Base-by-base conservation (phyloP, 2,329 filamentous ascomycete species). In the Diaporthe ilicicola region DNA sequence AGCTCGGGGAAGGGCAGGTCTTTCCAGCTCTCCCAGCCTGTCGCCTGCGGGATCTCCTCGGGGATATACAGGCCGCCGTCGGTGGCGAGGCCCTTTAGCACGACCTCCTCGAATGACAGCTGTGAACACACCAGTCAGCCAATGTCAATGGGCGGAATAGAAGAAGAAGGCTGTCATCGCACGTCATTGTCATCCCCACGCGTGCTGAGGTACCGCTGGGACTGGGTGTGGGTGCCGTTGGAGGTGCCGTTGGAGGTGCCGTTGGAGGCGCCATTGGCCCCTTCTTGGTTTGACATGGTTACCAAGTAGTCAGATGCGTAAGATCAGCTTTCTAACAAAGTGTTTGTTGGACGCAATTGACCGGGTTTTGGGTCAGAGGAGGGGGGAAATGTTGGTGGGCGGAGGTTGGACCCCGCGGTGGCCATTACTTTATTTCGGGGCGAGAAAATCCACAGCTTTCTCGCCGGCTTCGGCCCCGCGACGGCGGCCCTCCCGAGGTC, bases 51-150 rank as follows among this genome's bases (percentile, higher is more conserved):
- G 73, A 97, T 92, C 74, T 92, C 87, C 79, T 97, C 92, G 51
- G 95, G 95, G 74, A 97, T 92, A 85, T 95, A 97, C 34, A 97
- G 90, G 67, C 95, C 95, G 71, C 94, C 94, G 78, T 98, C 95
- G 55, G 89, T 86, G 71, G 94, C 94, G 70, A 97, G 90, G 54
- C 94, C 94, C 82, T 97, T 97, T 74, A 97, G 87, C 50, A 97
- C 94, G 56, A 94, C 94, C 67, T 94, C 91, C 82, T 98, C 95
- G 81, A 98, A 97, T 66, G 94, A 95, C 76, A 97, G 88, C 92
- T 95, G 55, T 15, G 37, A 37, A 22, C 15, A 19, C 7, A 27
- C 3, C 17, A 27, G 55, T 64, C 39, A 56, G 67, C 56, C 22
- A n/a, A 13, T 19, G 17, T 37, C 24, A 55, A 19, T 29, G 72